Evolutionary conservation across 805 yeast genomes (phyloP).

Genomic region (Wickerhamomyces rabaulensis): DNA sequence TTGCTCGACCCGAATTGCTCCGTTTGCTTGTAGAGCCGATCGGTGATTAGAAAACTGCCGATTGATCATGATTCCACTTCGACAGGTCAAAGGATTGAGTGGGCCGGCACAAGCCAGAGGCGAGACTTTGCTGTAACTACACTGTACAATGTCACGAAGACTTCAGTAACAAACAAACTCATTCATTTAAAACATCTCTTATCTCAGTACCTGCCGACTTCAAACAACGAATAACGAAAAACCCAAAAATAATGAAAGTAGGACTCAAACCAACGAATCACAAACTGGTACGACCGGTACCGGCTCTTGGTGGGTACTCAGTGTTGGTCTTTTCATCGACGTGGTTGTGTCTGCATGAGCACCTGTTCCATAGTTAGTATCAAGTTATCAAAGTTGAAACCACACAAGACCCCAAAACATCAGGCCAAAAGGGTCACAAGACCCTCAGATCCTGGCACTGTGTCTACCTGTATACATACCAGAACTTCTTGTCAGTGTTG

Average conservation of each 20-base stretch:
- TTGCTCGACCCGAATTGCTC: not conserved
- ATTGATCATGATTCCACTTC: no score
- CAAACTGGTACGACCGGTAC: slow-evolving; percentile 48
- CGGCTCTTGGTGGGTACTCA: slow-evolving; percentile 56
- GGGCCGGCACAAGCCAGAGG: no score
- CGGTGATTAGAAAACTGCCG: not conserved
- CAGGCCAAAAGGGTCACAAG: no score
- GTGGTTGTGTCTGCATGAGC: slow-evolving; percentile 39
- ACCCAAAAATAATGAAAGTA: no score
- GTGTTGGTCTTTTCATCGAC: slow-evolving; percentile 32
- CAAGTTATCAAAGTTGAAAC: not conserved
- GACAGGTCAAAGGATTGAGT: no score
- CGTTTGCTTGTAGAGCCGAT: not conserved
- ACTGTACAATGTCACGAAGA: not conserved
- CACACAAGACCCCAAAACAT: no score
- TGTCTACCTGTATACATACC: slow-evolving; percentile 18
- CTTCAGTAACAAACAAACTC: not conserved
- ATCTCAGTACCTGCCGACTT: not conserved
- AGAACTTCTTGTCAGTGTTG: slow-evolving; percentile 35
- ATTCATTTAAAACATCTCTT: not conserved
- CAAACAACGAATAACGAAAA: no score
- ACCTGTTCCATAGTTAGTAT: slow-evolving; percentile 29
- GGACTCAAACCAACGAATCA: not conserved
- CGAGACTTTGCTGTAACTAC: not conserved
- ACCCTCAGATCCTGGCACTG: no score